Evolutionary conservation across 148 eudicot species (phyloP), one percentile per base, ranked within the genome.

Genomic region (Persicaria maculosa): DNA sequence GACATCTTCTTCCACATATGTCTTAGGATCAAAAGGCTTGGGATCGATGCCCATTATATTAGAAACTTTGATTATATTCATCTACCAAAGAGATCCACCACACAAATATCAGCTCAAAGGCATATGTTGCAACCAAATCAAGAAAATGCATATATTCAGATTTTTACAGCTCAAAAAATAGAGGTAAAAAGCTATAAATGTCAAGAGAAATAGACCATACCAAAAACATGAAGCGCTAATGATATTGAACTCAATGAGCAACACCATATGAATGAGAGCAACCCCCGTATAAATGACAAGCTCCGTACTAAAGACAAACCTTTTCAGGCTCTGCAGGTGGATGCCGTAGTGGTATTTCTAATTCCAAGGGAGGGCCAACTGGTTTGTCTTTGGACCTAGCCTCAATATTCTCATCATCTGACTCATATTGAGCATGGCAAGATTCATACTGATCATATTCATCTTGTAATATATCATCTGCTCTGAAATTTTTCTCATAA

Each of bases 31-130:
- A 85, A 96, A 96, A 52, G 97, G 93, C 77, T 90, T 92, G 7
- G 91, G 85, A 74, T 92, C 97, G 62, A 96, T 85, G 50, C 99
- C 99, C 97, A 96, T 96, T 78, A 96, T 96, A 78, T 96, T 96
- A 15, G 99, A 96, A 75, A 96, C 93, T 77, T 91, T 89, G 71
- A 96, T 96, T 88, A 89, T 75, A 75, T 90, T 88, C 97, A 92
- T 92, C 99, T 95, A 91, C 84, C 82, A 81, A 46, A 74, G 65
- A 77, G 78, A 47, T 47, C 71, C 1, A 2, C 40, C 2, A 31
- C 40, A 31, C 40, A 31, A 31, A 31, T 31, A 31, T 31, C 40
- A 31, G 40, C 40, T 31, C 40, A 31, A 31, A 31, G 40, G 40
- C 40, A 31, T 1, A 31, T 31, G 40, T 31, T 31, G 40, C 40